Base-by-base conservation (phyloP, 106 monocot species). In the Dioscorea dumetorum region DNA sequence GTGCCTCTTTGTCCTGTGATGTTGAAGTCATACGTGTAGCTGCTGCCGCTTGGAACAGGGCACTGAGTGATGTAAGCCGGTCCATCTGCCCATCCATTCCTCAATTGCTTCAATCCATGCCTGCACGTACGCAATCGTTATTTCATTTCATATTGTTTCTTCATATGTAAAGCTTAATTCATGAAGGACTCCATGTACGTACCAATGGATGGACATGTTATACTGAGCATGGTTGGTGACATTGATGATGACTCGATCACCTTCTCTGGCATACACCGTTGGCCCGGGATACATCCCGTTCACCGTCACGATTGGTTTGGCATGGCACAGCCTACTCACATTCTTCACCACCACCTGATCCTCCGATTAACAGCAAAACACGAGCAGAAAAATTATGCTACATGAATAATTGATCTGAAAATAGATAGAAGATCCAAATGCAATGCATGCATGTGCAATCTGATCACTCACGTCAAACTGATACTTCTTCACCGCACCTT, bases 141-240 rank as follows among this genome's bases (percentile, higher is more conserved):
- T 16, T 5, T 16, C n/a, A 53, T 53, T 5, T 13, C n/a, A 53
- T 53, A 13, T n/a, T n/a, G 3, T 53, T n/a, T n/a, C n/a, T n/a
- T n/a, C n/a, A n/a, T n/a, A n/a, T n/a, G n/a, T n/a, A n/a, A 28
- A 28, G 28, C 28, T 28, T 28, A 28, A 28, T 28, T 28, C n/a
- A n/a, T n/a, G n/a, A 28, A 28, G 28, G 28, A 33, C 10, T 11
- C 0, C 9, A 1, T 50, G 16, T 14, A 20, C 57, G 9, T 83
- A 83, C 84, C 84, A 84, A 33, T 84, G 80, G 64, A 84, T 79
- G 53, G 80, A 54, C 60, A 80, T 73, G 67, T 80, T 84, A 24
- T 76, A 76, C 21, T 76, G 67, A 4, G 57, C 80, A 13, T 70
- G 57, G 69, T 84, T 84, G 21, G 68, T 80, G 31, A 84, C 84